Conservation (phyloP, 2,329 filamentous ascomycete genomes). For the Verticillium dahliae region DNA sequence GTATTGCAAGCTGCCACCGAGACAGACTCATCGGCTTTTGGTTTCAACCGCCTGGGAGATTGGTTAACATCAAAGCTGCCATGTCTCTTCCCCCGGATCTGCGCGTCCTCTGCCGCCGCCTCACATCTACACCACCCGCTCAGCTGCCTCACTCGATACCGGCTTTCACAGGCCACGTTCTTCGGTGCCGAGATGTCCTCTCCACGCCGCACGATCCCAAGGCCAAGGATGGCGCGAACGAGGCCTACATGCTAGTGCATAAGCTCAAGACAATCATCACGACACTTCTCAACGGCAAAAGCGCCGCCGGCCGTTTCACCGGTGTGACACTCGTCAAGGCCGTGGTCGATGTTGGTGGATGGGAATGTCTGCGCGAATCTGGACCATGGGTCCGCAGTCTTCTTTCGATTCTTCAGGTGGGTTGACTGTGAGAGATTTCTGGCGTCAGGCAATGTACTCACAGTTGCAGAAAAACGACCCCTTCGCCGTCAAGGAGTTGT, state of each 20-base stretch:
- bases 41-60: neutral
- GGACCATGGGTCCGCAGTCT: constrained; percentile 74
- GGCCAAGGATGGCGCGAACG: constrained; percentile 54
- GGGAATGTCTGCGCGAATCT: constrained; percentile 69
- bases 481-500: constrained; percentile 66
- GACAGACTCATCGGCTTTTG: neutral
- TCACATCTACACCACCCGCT: constrained; percentile 64
- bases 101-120: constrained; percentile 58
- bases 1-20: neutral
- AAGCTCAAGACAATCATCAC: constrained; percentile 75
- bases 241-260: constrained; percentile 66
- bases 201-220: constrained; percentile 56
- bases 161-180: constrained; percentile 55
- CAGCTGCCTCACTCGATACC: constrained; percentile 70
- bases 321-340: constrained; percentile 76
- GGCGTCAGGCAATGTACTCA: neutral
- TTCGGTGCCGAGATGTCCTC: constrained; percentile 53
- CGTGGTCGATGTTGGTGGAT: constrained; percentile 74
- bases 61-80: neutral
- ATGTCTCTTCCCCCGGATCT: constrained; percentile 50
- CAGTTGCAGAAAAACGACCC: constrained; percentile 67
- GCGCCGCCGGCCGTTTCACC: constrained; percentile 66
- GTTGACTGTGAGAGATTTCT: neutral
- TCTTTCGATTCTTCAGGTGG: constrained; percentile 66
- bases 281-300: constrained; percentile 72